Base-by-base conservation (phyloP, 345 rosid genomes). In the Boechera retrofracta region DNA sequence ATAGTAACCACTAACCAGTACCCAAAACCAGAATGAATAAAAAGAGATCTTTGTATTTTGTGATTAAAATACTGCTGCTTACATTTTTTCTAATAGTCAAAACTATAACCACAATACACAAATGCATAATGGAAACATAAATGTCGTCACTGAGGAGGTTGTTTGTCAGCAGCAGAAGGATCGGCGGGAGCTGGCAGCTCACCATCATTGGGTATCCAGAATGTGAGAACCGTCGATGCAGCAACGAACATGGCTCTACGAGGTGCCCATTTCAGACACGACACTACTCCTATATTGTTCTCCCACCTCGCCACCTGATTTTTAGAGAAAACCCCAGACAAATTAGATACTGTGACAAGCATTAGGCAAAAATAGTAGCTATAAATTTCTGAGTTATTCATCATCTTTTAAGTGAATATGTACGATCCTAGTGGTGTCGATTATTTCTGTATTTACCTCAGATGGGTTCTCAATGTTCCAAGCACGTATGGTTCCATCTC, bases 231-330 rank as follows among this genome's bases (percentile, higher is more conserved):
- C 39, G 89, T 57, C 10, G 97, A 88, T 31, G 97, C 98, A 56
- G 96, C 97, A 28, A 83, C 97, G 10, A 95, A 88, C 97, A 95
- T 88, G 48, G 81, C 94, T 51, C 98, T 82, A 16, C 94, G 94
- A 58, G 98, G 98, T 51, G 99, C 97, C 98, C 99, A 95, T 74
- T 92, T 92, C 86, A 93, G 79, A 85, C 96, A 89, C 5, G 94
- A 79, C 41, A 90, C 79, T 48, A 95, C 83, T 8, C 99, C 98
- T 56, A 91, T 88, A 79, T 87, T 86, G 82, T 89, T 89, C 64
- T 86, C 88, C 99, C 94, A 93, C 54, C 80, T 70, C 7, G 89
- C 87, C 73, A 95, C 92, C 98, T 92, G 66, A 41, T n/a, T 61
- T 67, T 55, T n/a, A 26, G 26, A 45, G 47, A 28, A 33, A 16